Evolutionary conservation across 306 rosid genomes (phyloP).

Genomic region (Bauhinia variegata): DNA sequence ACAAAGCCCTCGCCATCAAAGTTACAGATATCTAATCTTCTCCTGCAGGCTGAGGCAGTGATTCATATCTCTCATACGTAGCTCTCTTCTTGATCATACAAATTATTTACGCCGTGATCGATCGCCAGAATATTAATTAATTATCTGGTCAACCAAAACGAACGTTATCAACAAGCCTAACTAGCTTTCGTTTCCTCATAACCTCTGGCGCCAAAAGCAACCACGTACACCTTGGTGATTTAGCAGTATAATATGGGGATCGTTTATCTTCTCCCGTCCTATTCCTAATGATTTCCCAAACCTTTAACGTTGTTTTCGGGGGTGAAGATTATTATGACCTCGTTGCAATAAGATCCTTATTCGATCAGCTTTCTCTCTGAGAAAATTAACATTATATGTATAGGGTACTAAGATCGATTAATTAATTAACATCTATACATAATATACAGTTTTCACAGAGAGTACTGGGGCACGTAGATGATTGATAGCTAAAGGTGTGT

Average conservation of each 20-base stretch:
- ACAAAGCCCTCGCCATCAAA: conserved; percentile 25
- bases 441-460: too few species aligned
- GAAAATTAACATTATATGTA: too few species aligned
- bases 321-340: too few species aligned
- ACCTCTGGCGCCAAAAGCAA: conserved; percentile 10
- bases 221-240: not conserved
- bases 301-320: too few species aligned
- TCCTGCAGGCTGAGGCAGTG: conserved; percentile 32
- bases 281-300: too few species aligned
- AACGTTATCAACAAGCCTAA: not conserved
- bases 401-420: too few species aligned
- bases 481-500: conserved; percentile 32
- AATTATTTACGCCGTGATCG: not conserved
- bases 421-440: too few species aligned
- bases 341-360: too few species aligned
- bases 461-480: not conserved
- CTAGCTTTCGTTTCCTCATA: too few species aligned
- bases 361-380: too few species aligned
- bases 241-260: not conserved
- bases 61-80: conserved; percentile 41
- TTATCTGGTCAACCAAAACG: conserved; percentile 7
- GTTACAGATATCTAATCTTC: conserved; percentile 25
- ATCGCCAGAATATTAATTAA: not conserved
- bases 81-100: conserved; percentile 43
- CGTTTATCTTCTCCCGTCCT: not conserved